A percentile compares a stretch with the other conserved stretches of the same genome.
phyloP scores from a whole-genome alignment of 169 alveolate species.

The Eimeria acervulina region DNA sequence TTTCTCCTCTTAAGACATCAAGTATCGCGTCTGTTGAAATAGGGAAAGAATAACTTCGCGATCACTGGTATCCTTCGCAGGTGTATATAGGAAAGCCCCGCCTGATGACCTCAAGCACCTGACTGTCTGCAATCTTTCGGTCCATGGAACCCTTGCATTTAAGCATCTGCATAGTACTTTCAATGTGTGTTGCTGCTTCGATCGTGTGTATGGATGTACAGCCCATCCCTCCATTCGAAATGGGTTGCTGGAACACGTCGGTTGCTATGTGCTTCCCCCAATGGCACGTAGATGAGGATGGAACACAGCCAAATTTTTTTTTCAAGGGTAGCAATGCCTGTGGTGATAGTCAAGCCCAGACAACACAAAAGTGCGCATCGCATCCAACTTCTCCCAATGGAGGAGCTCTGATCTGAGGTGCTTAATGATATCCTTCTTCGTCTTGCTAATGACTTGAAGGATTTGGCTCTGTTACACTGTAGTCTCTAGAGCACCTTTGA shows the following conservation, averaged over 20 bases:
- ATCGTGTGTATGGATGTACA: background rate
- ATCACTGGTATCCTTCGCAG: background rate
- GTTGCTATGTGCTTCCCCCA: background rate
- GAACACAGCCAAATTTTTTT: background rate
- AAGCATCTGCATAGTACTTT: background rate
- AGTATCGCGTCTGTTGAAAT: background rate
- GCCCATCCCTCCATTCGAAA: background rate
- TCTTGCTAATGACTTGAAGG: slow-evolving; percentile 17
- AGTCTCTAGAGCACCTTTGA: background rate
- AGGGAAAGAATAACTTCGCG: background rate
- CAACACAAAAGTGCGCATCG: background rate
- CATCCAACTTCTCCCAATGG: slow-evolving; percentile 15
- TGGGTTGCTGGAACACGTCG: slow-evolving; percentile 21
- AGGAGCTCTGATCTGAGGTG: background rate
- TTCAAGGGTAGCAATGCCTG: background rate
- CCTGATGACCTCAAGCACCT: background rate
- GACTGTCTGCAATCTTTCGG: background rate
- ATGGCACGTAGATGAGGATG: background rate
- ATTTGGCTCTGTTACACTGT: background rate
- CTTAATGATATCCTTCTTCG: background rate
- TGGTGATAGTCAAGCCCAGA: background rate
- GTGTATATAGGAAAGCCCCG: background rate
- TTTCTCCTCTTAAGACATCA: slow-evolving; percentile 8
- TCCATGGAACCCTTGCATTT: background rate
- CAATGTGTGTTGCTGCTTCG: slow-evolving; percentile 18